Base-by-base conservation (phyloP, 2,329 filamentous ascomycete species). In the Paracorniculantispora psalliotae region DNA sequence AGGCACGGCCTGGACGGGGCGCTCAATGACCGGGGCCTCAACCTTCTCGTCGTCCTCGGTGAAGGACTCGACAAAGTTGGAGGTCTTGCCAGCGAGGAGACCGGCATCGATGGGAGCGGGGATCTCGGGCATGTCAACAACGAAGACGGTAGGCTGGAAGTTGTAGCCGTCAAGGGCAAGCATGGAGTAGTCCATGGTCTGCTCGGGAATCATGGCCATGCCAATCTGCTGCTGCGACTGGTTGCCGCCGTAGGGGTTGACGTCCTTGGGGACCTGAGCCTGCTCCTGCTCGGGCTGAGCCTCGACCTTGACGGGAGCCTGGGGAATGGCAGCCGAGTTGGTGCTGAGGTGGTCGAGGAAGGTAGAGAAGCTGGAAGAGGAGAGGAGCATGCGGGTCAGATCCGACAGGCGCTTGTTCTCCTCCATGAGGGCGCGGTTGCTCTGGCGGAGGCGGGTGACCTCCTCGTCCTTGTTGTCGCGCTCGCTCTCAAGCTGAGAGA, bases 401-500 rank as follows among this genome's bases (percentile, higher is more conserved):
- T 91, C 88, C 9, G 83, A 85, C 55, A 93, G 78, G 50, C 90
- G 90, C 69, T 87, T 87, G 75, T 96, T 96, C 79, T 96, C 92
- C 49, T 96, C 90, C 65, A 85, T 78, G 19, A 99, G 82, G 39
- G 89, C 86, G 51, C 85, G 84, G 79, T 97, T 97, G 74, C 96
- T 87, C 37, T 82, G 76, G 63, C 90, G 88, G 35, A 97, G 82
- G 48, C 92, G 89, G 63, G 88, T 88, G 65, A 89, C 88, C 78
- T 97, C 93, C 64, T 87, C 89, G 43, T 88, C 86, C 77, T 94
- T 96, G 68, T 80, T 81, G 57, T 91, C 88, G 66, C 97, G 89
- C 73, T 97, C 93, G 63, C 84, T 81, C 79, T 99, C 94, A 17
- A 99, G 89, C 74, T 97, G 92, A 63, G 86, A 84, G 70, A 99